A percentile compares a stretch with the other conserved stretches of the same genome.
These are phyloP conservation scores for Narthecium ossifragum DNA, from an alignment of 106 monocot species.

Conservation along the genomic window DNA sequence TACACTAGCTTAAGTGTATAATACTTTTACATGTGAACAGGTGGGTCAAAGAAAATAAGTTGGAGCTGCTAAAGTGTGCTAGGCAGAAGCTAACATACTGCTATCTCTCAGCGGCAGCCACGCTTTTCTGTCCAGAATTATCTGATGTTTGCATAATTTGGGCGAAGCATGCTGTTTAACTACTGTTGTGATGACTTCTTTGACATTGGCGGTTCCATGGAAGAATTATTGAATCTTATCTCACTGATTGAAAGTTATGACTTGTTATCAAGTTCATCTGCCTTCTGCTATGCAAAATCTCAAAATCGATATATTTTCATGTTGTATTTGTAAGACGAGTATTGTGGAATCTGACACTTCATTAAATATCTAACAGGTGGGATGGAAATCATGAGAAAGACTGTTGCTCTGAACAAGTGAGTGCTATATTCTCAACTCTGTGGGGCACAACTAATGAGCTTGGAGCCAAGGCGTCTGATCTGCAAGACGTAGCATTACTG, in stretches of 20 bases:
- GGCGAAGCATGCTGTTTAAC: conserved; percentile 77
- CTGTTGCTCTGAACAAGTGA: conserved; percentile 57
- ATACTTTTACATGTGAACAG: conserved; percentile 30
- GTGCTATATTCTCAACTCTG: conserved; percentile 61
- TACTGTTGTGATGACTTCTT: conserved; percentile 96
- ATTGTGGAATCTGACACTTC: neutral
- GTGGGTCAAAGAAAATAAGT: conserved; percentile 72
- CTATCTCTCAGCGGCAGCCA: conserved; percentile 60
- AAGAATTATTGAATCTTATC: conserved; percentile 56
- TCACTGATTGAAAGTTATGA: conserved; percentile 55
- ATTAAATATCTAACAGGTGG: conserved; percentile 34
- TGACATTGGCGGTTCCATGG: conserved; percentile 73
- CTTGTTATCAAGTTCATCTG: conserved; percentile 4
- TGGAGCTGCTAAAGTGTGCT: conserved; percentile 77
- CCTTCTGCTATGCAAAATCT: neutral
- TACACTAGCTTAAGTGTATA: no score
- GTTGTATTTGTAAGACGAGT: no score
- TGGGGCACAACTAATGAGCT: conserved; percentile 59
- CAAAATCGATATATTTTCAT: no score
- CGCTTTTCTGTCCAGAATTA: conserved; percentile 46
- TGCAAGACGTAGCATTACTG: conserved; percentile 53
- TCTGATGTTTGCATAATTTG: conserved; percentile 56
- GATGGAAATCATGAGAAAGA: conserved; percentile 31
- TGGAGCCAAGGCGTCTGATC: conserved; percentile 42
- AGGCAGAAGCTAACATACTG: conserved; percentile 63